These are phyloP conservation scores for Rhynchosporium graminicola DNA, from an alignment of 2,329 filamentous ascomycete genomes.

Conservation along the genomic window DNA sequence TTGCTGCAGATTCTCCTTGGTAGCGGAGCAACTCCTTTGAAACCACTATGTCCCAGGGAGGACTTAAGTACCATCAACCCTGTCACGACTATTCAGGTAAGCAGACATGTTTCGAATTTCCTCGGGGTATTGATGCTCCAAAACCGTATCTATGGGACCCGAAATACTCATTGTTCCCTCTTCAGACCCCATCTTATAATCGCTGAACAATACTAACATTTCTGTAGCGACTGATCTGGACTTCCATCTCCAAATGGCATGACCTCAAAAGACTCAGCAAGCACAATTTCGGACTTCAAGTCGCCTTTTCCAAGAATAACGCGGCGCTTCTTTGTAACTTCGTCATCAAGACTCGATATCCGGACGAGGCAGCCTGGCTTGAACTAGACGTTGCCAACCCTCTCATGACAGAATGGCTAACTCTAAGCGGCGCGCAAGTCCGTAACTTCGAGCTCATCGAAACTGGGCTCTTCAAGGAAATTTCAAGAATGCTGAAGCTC, in stretches of 20 bases:
- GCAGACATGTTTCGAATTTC: background rate
- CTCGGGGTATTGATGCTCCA: background rate
- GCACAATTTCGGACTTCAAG: background rate
- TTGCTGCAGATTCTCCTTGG: background rate
- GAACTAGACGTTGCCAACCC: background rate
- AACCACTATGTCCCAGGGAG: background rate
- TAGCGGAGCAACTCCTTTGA: background rate
- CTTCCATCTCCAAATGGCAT: background rate
- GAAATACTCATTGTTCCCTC: background rate
- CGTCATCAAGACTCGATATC: slow-evolving; percentile 2
- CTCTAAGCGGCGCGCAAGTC: background rate
- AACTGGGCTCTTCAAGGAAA: background rate
- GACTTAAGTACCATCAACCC: background rate
- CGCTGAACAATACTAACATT: background rate
- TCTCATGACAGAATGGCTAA: background rate
- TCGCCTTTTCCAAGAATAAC: background rate
- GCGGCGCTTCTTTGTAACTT: slow-evolving; percentile 4
- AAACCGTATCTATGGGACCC: background rate
- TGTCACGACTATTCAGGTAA: background rate
- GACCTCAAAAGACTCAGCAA: slow-evolving; percentile 7
- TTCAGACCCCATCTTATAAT: background rate
- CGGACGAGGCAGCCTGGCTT: background rate
- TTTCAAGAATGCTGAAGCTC: background rate
- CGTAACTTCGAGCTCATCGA: background rate
- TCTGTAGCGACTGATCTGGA: slow-evolving; percentile 1